These are phyloP conservation scores for Periconia macrospinosa DNA, from an alignment of 2,329 filamentous ascomycete genomes.

Conservation along the genomic window DNA sequence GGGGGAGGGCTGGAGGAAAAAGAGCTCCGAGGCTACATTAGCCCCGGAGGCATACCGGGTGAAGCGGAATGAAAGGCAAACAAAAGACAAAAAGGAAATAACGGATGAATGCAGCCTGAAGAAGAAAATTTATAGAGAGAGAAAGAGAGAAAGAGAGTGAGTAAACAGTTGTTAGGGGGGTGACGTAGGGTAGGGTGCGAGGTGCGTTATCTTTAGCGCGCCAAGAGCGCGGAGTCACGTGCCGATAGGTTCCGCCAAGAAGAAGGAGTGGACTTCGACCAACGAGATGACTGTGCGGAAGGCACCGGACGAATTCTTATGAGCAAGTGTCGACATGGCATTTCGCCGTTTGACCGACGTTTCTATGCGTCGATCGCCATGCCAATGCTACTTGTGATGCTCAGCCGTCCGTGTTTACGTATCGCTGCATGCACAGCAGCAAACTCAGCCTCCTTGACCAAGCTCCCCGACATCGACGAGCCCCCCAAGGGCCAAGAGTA, in stretches of 20 bases:
- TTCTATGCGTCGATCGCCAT: too few species aligned
- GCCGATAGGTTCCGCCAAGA: background rate
- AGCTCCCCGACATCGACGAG: too few species aligned
- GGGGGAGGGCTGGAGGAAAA: background rate
- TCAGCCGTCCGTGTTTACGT: too few species aligned
- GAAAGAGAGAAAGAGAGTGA: background rate
- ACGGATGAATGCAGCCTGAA: background rate
- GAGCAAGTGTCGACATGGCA: too few species aligned
- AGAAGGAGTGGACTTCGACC: too few species aligned
- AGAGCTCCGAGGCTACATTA: background rate
- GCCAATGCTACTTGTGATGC: too few species aligned
- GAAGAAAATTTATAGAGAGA: background rate
- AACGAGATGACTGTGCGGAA: too few species aligned
- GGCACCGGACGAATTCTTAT: too few species aligned
- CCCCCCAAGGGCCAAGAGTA: too few species aligned
- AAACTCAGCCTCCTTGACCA: too few species aligned
- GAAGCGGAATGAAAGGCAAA: background rate
- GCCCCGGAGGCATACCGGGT: background rate
- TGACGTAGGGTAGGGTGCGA: background rate
- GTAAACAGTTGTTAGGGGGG: background rate
- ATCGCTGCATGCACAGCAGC: too few species aligned
- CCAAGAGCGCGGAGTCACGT: background rate
- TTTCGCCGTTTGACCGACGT: too few species aligned
- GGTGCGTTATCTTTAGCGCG: background rate
- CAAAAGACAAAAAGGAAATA: background rate